Evolutionary conservation across 2,329 filamentous ascomycete genomes (phyloP).

Genomic region (Tolypocladium guangdongense): DNA sequence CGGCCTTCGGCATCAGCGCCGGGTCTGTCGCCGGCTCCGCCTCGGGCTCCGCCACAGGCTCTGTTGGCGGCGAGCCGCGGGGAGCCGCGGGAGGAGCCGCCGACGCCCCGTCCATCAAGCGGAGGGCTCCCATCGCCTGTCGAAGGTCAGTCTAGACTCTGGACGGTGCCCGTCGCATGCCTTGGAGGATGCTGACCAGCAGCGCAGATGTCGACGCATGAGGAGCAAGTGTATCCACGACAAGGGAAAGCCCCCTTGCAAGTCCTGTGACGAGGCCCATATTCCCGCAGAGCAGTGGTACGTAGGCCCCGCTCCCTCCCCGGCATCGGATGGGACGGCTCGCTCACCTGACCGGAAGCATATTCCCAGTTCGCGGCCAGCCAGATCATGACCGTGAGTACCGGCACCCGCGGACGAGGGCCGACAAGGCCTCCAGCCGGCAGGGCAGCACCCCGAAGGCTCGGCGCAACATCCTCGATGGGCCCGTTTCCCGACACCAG

Average conservation of each 20-base stretch:
- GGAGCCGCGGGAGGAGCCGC: slow-evolving; percentile 3
- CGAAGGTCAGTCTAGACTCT: slow-evolving; percentile 29
- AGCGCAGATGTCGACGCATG: slow-evolving; percentile 41
- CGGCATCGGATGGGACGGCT: background rate
- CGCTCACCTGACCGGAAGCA: slow-evolving; percentile 18
- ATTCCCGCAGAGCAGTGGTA: slow-evolving; percentile 39
- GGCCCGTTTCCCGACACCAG: slow-evolving; percentile 11
- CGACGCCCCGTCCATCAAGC: slow-evolving; percentile 25
- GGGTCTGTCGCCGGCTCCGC: background rate
- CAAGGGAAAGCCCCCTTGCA: slow-evolving; percentile 36
- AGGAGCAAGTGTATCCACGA: slow-evolving; percentile 45
- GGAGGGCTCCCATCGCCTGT: slow-evolving; percentile 41
- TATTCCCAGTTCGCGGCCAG: slow-evolving; percentile 41
- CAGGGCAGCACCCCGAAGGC: slow-evolving; percentile 23
- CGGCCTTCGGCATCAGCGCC: background rate
- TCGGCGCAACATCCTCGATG: slow-evolving; percentile 22
- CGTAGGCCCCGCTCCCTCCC: slow-evolving; percentile 7
- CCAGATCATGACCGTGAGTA: slow-evolving; percentile 44
- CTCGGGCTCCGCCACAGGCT: slow-evolving; percentile 1
- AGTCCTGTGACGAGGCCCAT: slow-evolving; percentile 39
- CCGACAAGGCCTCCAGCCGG: slow-evolving; percentile 34
- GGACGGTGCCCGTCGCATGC: background rate
- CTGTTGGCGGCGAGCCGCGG: slow-evolving; percentile 1
- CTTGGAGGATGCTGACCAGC: background rate
- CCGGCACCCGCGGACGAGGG: slow-evolving; percentile 41